These are phyloP conservation scores for Enterocytospora artemiae DNA, from an alignment of 371 early-diverging fungal species.

Conservation along the genomic window DNA sequence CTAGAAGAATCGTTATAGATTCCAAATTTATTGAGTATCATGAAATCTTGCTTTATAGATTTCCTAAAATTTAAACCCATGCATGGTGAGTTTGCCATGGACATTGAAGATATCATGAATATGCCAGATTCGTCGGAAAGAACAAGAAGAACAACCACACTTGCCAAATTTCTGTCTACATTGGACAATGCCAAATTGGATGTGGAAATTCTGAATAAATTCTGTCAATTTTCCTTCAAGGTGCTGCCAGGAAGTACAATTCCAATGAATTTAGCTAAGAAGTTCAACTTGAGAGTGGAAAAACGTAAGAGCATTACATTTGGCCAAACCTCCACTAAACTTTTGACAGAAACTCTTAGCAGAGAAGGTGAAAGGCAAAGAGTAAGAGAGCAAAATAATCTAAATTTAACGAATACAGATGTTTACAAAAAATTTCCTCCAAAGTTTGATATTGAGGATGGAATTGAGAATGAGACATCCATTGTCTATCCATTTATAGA, in stretches of 20 bases:
- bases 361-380: neutral
- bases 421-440: neutral
- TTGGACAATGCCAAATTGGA: too few species aligned
- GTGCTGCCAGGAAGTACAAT: neutral
- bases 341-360: neutral
- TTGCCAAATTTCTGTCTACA: too few species aligned
- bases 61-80: too few species aligned
- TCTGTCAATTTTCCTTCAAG: neutral
- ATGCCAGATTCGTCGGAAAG: too few species aligned
- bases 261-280: neutral
- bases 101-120: too few species aligned
- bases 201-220: neutral
- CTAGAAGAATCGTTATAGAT: too few species aligned
- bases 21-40: too few species aligned
- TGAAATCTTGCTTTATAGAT: too few species aligned
- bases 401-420: neutral
- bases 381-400: neutral
- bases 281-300: neutral
- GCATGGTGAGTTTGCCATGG: too few species aligned
- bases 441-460: neutral
- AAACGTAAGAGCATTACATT: neutral
- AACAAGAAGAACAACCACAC: too few species aligned
- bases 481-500: neutral
- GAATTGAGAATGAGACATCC: neutral
- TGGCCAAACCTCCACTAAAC: neutral